These are phyloP conservation scores for Pelargonium nanum DNA, from an alignment of 345 rosid genomes.

Conservation along the genomic window DNA sequence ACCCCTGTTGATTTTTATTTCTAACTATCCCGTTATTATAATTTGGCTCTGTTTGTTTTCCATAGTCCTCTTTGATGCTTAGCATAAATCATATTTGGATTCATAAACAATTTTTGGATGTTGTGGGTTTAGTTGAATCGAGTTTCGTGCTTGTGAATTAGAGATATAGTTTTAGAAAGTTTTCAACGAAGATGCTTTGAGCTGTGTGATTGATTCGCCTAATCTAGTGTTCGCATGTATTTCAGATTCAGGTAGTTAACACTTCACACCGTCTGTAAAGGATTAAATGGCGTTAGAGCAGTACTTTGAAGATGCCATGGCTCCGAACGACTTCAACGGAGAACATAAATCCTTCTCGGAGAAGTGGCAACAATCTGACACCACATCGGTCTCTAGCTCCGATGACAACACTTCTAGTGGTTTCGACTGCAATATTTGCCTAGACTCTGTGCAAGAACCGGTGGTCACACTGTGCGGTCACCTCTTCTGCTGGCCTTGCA, in stretches of 20 bases:
- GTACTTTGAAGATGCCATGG: slow-evolving; percentile 8
- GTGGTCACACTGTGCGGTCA: slow-evolving; percentile 31
- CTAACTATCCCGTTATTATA: neutral
- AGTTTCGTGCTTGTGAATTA: neutral
- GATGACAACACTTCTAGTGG: slow-evolving; percentile 14
- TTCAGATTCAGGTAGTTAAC: slow-evolving; percentile 12
- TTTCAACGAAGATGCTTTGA: neutral
- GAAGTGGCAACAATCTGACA: slow-evolving; percentile 15
- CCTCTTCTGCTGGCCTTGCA: slow-evolving; percentile 34
- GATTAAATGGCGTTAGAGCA: slow-evolving; percentile 18
- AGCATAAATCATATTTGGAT: neutral
- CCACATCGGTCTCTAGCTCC: slow-evolving; percentile 1
- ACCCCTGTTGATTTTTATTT: neutral
- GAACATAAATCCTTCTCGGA: slow-evolving; percentile 5
- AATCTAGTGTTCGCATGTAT: neutral
- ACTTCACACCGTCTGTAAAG: neutral
- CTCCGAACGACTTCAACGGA: neutral
- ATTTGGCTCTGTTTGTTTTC: neutral
- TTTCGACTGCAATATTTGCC: slow-evolving; percentile 30
- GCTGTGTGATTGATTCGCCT: neutral
- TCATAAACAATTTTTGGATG: neutral
- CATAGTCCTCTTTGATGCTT: neutral
- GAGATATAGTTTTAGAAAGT: neutral
- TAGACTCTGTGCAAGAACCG: slow-evolving; percentile 21
- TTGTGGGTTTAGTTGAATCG: neutral